These are phyloP conservation scores for Alternaria tenuissima DNA, from an alignment of 2,329 filamentous ascomycete genomes.

Conservation along the genomic window DNA sequence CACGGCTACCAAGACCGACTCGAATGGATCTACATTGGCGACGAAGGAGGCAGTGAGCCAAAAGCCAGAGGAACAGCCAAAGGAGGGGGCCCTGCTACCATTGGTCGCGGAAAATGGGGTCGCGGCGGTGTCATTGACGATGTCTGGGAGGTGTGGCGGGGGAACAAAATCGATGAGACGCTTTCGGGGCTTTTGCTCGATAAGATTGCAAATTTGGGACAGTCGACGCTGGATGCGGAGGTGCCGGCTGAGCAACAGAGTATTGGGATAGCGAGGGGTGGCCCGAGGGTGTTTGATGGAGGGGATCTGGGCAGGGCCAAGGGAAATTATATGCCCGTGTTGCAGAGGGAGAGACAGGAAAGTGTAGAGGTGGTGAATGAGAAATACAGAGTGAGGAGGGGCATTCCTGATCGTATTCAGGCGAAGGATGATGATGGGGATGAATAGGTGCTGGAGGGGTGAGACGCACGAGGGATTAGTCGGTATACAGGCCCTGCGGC, in stretches of 20 bases:
- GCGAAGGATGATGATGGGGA: constrained; percentile 40
- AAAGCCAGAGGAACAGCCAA: constrained; percentile 29
- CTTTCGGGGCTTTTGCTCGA: constrained; percentile 78
- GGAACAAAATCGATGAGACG: constrained; percentile 88
- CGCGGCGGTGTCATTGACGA: constrained; percentile 55
- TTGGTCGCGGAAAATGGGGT: constrained; percentile 46
- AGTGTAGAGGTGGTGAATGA: constrained; percentile 69
- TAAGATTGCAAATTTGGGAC: constrained; percentile 58
- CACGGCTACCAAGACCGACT: constrained; percentile 66
- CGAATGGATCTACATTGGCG: constrained; percentile 81
- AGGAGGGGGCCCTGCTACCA: constrained; percentile 14
- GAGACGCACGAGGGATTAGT: not conserved
- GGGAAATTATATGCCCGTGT: constrained; percentile 66
- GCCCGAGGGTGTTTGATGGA: constrained; percentile 66
- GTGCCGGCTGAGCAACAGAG: constrained; percentile 15
- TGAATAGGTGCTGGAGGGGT: constrained; percentile 27
- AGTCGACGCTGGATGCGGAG: constrained; percentile 33
- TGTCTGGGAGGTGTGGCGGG: constrained; percentile 84
- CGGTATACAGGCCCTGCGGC: not conserved
- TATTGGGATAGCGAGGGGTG: constrained; percentile 40
- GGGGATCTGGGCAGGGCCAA: constrained; percentile 62
- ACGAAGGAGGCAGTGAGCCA: constrained; percentile 65
- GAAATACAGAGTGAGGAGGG: constrained; percentile 63
- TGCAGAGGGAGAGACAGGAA: constrained; percentile 65
- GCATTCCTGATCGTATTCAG: constrained; percentile 39